A percentile compares a stretch with the other conserved stretches of the same genome.
phyloP scores from a whole-genome alignment of 2,329 filamentous ascomycete species.

The Tricladium varicosporioides region DNA sequence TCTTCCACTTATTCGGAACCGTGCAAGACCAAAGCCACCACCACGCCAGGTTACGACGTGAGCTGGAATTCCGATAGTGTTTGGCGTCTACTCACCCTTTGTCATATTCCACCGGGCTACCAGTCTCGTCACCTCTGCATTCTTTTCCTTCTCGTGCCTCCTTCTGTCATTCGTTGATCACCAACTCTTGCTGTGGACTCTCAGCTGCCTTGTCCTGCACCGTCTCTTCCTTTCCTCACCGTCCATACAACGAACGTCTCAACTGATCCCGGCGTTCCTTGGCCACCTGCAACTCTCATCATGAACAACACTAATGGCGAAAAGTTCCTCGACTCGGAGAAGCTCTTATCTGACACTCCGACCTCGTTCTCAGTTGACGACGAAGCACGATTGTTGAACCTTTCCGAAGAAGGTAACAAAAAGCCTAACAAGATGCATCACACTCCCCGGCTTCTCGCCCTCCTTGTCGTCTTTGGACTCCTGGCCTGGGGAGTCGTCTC shows the following conservation, averaged over 20 bases:
- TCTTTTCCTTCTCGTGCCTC: not conserved
- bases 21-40: not conserved
- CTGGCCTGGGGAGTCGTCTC: constrained; percentile 38
- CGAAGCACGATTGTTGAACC: constrained; percentile 8
- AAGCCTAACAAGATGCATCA: constrained; percentile 38
- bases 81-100: not conserved
- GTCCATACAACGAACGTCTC: not conserved
- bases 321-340: constrained; percentile 17
- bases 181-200: not conserved
- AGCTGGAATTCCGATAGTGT: not conserved
- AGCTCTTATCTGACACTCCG: constrained; percentile 2
- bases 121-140: constrained; percentile 1
- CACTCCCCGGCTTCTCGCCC: constrained; percentile 37
- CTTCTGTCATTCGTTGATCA: not conserved
- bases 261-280: constrained; percentile 1
- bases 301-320: constrained; percentile 22
- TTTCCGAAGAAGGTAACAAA: not conserved
- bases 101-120: not conserved
- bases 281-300: not conserved
- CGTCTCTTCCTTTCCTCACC: not conserved
- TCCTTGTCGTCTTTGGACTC: constrained; percentile 32
- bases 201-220: not conserved
- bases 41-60: not conserved
- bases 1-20: not conserved
- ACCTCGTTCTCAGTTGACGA: constrained; percentile 1